Conservation (phyloP, 306 rosid genomes). For the Glycine tomentella region DNA sequence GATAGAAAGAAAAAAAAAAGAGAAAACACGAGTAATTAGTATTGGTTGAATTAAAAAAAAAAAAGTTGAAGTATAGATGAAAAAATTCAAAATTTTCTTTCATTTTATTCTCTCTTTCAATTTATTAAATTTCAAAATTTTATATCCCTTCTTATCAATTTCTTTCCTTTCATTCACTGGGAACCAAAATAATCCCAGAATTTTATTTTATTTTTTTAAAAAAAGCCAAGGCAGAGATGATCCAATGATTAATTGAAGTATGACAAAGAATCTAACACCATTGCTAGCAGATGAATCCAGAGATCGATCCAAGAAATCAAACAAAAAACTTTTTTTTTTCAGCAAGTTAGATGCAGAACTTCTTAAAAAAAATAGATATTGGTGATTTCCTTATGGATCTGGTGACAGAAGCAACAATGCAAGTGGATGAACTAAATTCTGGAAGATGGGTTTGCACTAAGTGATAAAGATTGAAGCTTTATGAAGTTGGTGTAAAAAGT, state of each 20-base stretch:
- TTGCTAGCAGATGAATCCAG: no score
- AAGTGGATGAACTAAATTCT: slow-evolving; percentile 27
- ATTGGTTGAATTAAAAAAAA: neutral
- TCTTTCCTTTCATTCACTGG: neutral
- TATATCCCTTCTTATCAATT: neutral
- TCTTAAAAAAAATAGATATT: neutral
- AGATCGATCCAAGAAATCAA: neutral
- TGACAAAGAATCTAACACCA: no score
- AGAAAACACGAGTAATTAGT: neutral
- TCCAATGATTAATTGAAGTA: no score
- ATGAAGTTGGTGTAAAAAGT: neutral
- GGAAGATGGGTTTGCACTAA: neutral
- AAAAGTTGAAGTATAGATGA: neutral
- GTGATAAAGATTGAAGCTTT: slow-evolving; percentile 15
- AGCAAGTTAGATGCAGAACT: slow-evolving; percentile 7
- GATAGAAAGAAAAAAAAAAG: neutral
- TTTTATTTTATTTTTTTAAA: no score
- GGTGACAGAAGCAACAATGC: neutral
- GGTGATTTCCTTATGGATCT: neutral
- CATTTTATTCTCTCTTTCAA: no score
- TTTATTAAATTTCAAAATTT: neutral
- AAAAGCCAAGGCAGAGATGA: no score
- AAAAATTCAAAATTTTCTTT: neutral
- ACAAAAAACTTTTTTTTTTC: neutral
- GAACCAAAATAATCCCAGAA: slow-evolving; percentile 6